Evolutionary conservation across 2,329 filamentous ascomycete species (phyloP).

Genomic region (Cercospora sojina): DNA sequence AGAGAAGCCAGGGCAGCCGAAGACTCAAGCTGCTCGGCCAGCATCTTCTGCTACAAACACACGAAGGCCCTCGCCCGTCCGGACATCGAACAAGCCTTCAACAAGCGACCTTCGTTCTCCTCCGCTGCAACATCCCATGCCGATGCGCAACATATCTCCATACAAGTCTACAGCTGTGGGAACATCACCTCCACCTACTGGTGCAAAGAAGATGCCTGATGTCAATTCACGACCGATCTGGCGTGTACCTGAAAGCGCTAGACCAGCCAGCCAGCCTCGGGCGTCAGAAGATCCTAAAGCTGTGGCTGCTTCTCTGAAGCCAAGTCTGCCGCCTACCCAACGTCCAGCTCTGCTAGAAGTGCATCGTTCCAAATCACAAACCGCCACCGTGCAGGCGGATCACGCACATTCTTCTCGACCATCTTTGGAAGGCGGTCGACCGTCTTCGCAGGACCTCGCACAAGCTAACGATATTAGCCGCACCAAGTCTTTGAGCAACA

Average conservation of each 20-base stretch:
- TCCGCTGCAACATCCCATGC: constrained; percentile 46
- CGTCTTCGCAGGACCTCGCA: constrained; percentile 60
- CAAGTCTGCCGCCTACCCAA: constrained; percentile 37
- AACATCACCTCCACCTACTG: constrained; percentile 43
- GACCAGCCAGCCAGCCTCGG: constrained; percentile 53
- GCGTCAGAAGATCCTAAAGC: constrained; percentile 40
- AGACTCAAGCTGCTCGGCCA: neutral
- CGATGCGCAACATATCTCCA: constrained; percentile 46
- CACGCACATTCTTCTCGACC: constrained; percentile 55
- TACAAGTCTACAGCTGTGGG: constrained; percentile 62
- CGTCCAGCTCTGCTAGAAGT: constrained; percentile 47
- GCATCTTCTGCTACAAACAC: neutral
- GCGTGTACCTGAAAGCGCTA: constrained; percentile 53
- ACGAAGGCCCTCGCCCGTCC: constrained; percentile 15
- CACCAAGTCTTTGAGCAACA: constrained; percentile 64
- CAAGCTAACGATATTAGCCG: constrained; percentile 53
- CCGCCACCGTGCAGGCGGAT: constrained; percentile 47
- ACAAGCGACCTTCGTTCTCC: constrained; percentile 10
- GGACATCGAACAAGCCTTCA: constrained; percentile 11
- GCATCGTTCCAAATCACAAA: constrained; percentile 52
- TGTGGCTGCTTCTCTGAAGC: constrained; percentile 41
- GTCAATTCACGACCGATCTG: constrained; percentile 51
- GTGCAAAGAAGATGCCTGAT: constrained; percentile 40
- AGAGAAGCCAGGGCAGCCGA: neutral
- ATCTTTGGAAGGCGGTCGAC: constrained; percentile 70